Conservation (phyloP, 2,329 filamentous ascomycete genomes). For the Ceratocystis papillata region DNA sequence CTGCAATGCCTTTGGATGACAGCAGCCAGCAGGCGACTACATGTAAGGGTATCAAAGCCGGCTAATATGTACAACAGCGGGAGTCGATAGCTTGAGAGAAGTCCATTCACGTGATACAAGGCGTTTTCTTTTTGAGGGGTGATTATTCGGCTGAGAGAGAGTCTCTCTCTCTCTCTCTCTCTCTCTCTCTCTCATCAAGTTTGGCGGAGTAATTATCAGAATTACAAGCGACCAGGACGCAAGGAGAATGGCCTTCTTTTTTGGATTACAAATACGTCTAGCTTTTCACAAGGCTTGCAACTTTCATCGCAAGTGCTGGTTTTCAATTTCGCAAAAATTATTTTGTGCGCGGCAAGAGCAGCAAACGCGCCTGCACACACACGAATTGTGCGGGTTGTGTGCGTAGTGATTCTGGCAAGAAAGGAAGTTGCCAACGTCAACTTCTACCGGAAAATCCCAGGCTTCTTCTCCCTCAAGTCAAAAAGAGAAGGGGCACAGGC, state of each 20-base stretch:
- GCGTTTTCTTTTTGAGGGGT: neutral
- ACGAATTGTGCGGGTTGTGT: neutral
- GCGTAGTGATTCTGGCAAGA: neutral
- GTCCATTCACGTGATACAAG: neutral
- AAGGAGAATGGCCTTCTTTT: neutral
- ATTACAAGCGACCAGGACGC: neutral
- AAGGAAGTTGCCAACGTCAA: neutral
- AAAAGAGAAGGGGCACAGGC: neutral
- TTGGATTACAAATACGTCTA: neutral
- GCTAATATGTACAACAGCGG: neutral
- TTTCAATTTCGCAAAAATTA: neutral
- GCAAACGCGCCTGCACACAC: neutral
- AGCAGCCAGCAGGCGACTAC: neutral
- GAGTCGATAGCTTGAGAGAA: neutral
- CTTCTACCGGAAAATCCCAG: neutral
- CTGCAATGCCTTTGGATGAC: neutral
- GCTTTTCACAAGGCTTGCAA: neutral
- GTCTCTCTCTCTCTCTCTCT: too few relatives aligned
- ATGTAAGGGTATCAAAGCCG: neutral
- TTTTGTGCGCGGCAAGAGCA: slow-evolving; percentile 2
- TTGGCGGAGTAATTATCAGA: neutral
- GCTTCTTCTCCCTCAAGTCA: neutral
- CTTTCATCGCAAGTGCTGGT: neutral
- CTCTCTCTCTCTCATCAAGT: neutral
- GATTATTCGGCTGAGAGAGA: too few relatives aligned